Percentiles rank a stretch among this genome's conserved stretches.
Evolutionary conservation across 108 stramenopile species (phyloP).

Genomic region (Nitzschia sp.): DNA sequence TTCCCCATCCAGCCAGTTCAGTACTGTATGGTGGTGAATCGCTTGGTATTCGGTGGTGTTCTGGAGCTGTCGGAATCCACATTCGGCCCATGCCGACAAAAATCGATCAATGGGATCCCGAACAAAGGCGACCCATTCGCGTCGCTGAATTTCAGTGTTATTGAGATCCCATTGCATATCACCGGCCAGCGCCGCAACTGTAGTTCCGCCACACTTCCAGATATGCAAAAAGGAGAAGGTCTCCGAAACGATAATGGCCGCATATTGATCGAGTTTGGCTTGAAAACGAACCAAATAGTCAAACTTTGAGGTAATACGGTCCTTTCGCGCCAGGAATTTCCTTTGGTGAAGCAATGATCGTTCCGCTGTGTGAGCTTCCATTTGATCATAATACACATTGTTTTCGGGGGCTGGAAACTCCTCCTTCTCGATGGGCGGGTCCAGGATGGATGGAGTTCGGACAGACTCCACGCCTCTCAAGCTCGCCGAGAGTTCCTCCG

Average conservation of each 20-base stretch:
- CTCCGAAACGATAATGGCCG: slow-evolving; percentile 5
- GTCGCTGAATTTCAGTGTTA: slow-evolving; percentile 1
- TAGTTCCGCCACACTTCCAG: slow-evolving; percentile 34
- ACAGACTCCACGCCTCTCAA: not conserved
- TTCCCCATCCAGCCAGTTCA: slow-evolving; percentile 8
- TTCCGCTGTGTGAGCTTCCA: not conserved
- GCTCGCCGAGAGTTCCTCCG: not conserved
- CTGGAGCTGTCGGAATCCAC: slow-evolving; percentile 8
- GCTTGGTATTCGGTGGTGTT: not conserved
- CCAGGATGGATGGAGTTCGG: not conserved
- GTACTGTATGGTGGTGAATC: not conserved
- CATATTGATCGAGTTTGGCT: not conserved
- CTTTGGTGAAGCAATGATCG: not conserved
- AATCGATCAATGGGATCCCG: slow-evolving; percentile 34
- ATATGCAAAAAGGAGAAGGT: slow-evolving; percentile 29
- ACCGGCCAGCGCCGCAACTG: slow-evolving; percentile 5
- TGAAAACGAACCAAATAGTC: not conserved
- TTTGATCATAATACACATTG: slow-evolving; percentile 4
- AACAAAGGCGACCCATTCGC: slow-evolving; percentile 23
- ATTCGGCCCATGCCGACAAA: slow-evolving; percentile 27
- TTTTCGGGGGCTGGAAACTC: not conserved
- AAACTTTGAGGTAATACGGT: not conserved
- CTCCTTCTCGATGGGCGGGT: not conserved
- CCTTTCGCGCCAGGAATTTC: slow-evolving; percentile 1
- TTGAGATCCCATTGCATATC: not conserved